Conservation (phyloP, 441 rosid species). For the Pelargonium myrrhifolium region DNA sequence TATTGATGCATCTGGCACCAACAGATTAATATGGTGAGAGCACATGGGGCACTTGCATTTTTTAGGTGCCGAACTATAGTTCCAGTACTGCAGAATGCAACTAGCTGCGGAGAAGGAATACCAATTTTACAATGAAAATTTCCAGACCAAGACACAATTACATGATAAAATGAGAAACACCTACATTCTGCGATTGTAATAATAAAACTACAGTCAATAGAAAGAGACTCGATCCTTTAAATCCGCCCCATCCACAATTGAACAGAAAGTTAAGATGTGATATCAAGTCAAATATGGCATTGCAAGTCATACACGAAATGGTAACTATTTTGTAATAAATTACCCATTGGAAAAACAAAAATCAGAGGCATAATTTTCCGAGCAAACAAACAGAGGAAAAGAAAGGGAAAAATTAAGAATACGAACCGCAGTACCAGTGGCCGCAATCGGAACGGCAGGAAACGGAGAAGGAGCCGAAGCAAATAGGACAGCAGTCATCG, state of each 20-base stretch:
- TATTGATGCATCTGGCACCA: constrained; percentile 51
- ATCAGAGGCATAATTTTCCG: not conserved
- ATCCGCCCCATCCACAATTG: too few relatives aligned
- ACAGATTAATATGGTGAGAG: constrained; percentile 39
- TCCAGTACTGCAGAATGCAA: constrained; percentile 81
- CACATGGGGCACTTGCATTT: constrained; percentile 94
- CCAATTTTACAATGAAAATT: not conserved
- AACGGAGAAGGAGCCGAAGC: constrained; percentile 39
- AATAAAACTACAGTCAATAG: not conserved
- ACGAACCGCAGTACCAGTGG: constrained; percentile 61
- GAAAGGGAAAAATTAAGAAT: not conserved
- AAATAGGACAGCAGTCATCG: constrained; percentile 52
- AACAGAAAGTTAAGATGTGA: not conserved
- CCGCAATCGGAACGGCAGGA: constrained; percentile 54
- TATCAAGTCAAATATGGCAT: not conserved
- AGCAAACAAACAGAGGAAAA: not conserved
- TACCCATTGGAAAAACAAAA: too few relatives aligned
- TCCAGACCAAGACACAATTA: not conserved
- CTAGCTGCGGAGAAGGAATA: constrained; percentile 34
- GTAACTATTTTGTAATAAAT: too few relatives aligned
- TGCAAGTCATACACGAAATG: not conserved
- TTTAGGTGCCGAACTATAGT: constrained; percentile 55
- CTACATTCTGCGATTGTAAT: not conserved
- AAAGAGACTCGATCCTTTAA: too few relatives aligned
- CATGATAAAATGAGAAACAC: not conserved